These are phyloP conservation scores for Orobanche coerulescens DNA, from an alignment of 257 asterid genomes.

Conservation along the genomic window DNA sequence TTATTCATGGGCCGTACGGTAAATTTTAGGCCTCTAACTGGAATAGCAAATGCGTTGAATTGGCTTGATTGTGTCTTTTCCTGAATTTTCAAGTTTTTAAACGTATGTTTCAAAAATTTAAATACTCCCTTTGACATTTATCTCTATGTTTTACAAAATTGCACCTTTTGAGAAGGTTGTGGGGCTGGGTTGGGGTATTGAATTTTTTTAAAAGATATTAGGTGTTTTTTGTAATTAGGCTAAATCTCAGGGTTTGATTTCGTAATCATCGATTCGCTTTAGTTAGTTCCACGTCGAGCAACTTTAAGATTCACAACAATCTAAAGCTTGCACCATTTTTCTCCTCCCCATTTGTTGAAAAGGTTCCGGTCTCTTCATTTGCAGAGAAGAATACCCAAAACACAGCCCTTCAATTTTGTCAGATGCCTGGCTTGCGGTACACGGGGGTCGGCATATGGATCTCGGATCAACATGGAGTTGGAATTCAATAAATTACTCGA, in stretches of 20 bases:
- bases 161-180: no score
- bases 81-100: no score
- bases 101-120: no score
- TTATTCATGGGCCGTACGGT: neutral
- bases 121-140: no score
- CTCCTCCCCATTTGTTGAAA: neutral
- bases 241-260: neutral
- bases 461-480: constrained; percentile 97
- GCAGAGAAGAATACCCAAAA: constrained; percentile 61
- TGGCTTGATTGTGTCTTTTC: neutral
- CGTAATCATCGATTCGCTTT: neutral
- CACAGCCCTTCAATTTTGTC: constrained; percentile 77
- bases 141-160: no score
- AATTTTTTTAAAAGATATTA: no score
- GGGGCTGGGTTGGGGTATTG: no score
- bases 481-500: constrained; percentile 60
- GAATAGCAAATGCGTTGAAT: neutral
- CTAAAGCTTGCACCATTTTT: neutral
- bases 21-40: no score
- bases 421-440: constrained; percentile 87
- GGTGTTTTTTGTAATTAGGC: no score
- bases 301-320: neutral
- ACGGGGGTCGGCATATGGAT: constrained; percentile 50
- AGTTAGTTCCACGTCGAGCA: neutral
- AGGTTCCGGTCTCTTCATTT: constrained; percentile 5